Evolutionary conservation across 116 monocot species (phyloP).

Genomic region (Dioscorea cayenensis): DNA sequence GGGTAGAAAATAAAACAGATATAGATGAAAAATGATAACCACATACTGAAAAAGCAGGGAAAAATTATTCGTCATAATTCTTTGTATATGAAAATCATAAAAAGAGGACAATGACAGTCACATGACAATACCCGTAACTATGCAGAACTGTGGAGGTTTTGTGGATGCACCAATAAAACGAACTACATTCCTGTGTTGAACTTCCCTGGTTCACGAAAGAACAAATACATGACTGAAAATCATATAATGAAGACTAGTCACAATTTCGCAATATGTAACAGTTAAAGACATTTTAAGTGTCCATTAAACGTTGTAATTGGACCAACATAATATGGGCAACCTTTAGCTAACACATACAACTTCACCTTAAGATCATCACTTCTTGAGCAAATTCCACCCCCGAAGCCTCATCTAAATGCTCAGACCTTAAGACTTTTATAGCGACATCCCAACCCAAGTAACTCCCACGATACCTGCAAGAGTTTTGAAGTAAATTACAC

Average conservation of each 20-base stretch:
- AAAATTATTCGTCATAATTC: background rate
- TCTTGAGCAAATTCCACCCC: conserved; percentile 39
- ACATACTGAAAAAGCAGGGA: background rate
- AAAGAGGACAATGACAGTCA: background rate
- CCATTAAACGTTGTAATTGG: background rate
- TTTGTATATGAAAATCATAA: background rate
- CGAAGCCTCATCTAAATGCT: conserved; percentile 24
- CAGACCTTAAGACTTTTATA: conserved; percentile 30
- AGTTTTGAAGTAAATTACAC: background rate
- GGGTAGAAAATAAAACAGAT: background rate
- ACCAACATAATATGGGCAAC: background rate
- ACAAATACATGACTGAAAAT: background rate
- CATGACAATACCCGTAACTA: conserved; percentile 52
- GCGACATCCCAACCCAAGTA: conserved; percentile 34
- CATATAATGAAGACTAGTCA: background rate
- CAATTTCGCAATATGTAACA: background rate
- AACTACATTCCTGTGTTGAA: conserved; percentile 81
- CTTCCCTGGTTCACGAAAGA: conserved; percentile 39
- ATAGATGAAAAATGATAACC: background rate
- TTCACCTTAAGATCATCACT: conserved; percentile 36
- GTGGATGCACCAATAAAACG: conserved; percentile 95
- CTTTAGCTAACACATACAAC: background rate
- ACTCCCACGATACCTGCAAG: conserved; percentile 10
- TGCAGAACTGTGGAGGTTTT: conserved; percentile 62
- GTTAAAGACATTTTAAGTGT: background rate